A percentile compares a stretch with the other conserved stretches of the same genome.
Evolutionary conservation across 2,329 filamentous ascomycete genomes (phyloP).

Genomic region (Karstenula rhodostoma): DNA sequence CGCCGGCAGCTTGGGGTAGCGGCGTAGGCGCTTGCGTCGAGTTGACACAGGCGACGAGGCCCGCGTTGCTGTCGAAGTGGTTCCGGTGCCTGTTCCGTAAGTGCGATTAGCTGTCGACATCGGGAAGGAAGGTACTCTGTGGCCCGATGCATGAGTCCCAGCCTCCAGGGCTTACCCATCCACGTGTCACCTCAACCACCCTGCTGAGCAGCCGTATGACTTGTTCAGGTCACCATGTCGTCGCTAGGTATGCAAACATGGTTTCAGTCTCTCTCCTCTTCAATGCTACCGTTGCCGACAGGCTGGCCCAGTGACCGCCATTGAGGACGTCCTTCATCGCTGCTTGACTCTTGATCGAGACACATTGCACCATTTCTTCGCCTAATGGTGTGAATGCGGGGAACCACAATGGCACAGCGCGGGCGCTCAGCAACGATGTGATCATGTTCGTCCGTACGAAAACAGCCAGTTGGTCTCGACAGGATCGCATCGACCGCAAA

Average conservation of each 20-base stretch:
- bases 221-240: constrained; percentile 30
- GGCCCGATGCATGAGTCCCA: constrained; percentile 18
- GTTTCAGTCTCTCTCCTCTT: constrained; percentile 31
- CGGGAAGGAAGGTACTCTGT: constrained; percentile 15
- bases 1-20: constrained; percentile 8
- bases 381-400: background rate
- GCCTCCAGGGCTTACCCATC: constrained; percentile 36
- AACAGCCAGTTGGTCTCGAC: background rate
- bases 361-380: background rate
- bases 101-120: background rate
- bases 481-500: background rate
- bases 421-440: background rate
- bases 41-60: constrained; percentile 3
- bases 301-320: constrained; percentile 12
- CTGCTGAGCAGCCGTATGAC: constrained; percentile 39
- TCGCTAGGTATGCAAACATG: constrained; percentile 43
- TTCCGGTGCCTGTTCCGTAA: constrained; percentile 4
- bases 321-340: background rate
- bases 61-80: background rate
- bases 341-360: background rate
- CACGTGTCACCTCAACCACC: constrained; percentile 40
- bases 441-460: background rate
- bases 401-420: background rate
- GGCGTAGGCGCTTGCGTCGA: constrained; percentile 3
- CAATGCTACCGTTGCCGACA: constrained; percentile 19